phyloP scores from a whole-genome alignment of 192 early-diverging fungal species.

The Entomortierella parvispora region DNA sequence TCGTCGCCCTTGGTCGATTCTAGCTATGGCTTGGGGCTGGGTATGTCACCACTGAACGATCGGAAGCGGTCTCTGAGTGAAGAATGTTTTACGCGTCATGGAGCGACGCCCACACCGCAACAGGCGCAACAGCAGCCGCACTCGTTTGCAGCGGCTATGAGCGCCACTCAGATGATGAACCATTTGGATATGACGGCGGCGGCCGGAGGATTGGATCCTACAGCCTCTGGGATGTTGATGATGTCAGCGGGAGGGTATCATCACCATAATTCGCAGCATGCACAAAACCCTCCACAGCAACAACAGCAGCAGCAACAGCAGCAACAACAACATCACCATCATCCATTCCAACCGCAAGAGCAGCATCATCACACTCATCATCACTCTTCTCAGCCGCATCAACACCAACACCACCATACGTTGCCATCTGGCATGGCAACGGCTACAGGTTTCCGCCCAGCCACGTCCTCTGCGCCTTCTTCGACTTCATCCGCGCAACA shows the following conservation, averaged over 20 bases:
- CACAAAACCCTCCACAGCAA: background rate
- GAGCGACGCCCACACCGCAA: too few species aligned
- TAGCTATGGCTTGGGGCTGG: conserved; percentile 37
- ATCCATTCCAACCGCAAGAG: conserved; percentile 16
- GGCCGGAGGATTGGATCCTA: conserved; percentile 23
- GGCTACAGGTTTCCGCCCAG: conserved; percentile 24
- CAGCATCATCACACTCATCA: conserved; percentile 23
- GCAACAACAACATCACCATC: conserved; percentile 1
- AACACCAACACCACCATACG: conserved; percentile 17
- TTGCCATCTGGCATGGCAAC: conserved; percentile 39
- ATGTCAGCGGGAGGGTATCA: conserved; percentile 23
- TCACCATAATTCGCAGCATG: background rate
- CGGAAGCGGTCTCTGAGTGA: conserved; percentile 47
- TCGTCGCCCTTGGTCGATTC: conserved; percentile 35
- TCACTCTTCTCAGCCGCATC: conserved; percentile 13
- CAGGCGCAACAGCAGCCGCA: conserved; percentile 9
- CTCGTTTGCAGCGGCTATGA: conserved; percentile 47
- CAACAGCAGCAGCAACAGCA: conserved; percentile 6
- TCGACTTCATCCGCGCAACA: background rate
- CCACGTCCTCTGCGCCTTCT: background rate
- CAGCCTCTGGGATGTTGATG: conserved; percentile 25
- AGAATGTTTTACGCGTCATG: conserved; percentile 47
- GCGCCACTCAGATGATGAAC: conserved; percentile 42
- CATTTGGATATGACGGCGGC: conserved; percentile 39
- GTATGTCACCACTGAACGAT: conserved; percentile 40